Percentiles rank a stretch among this genome's conserved stretches.
Evolutionary conservation across 768 basidiomycete genomes (phyloP).

Genomic region (Amanita pallidorosea): DNA sequence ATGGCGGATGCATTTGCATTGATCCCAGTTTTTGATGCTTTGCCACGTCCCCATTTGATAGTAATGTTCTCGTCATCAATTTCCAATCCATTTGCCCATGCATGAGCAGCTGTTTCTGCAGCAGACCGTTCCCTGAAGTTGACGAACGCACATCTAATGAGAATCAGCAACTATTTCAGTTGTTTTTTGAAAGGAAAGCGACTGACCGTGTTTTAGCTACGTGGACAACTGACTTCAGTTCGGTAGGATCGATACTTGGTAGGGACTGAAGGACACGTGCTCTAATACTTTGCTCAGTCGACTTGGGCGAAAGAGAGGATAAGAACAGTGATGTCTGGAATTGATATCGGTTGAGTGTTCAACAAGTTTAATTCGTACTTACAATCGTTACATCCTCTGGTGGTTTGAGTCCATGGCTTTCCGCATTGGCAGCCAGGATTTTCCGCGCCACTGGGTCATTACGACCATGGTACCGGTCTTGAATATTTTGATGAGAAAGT

Average conservation of each 20-base stretch:
- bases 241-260: constrained; percentile 47
- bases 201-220: constrained; percentile 68
- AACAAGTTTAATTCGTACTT: constrained; percentile 19
- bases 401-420: constrained; percentile 71
- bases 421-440: constrained; percentile 74
- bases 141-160: constrained; percentile 79
- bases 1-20: background rate
- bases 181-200: background rate
- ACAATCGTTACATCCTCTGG: constrained; percentile 86
- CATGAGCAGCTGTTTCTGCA: constrained; percentile 85
- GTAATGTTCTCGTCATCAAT: constrained; percentile 63
- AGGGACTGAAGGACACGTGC: constrained; percentile 61
- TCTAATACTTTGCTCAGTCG: constrained; percentile 67
- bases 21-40: constrained; percentile 21
- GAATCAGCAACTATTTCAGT: background rate
- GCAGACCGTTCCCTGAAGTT: constrained; percentile 77
- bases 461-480: constrained; percentile 86
- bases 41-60: constrained; percentile 87
- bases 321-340: constrained; percentile 79
- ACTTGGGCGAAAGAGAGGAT: constrained; percentile 57
- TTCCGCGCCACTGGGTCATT: constrained; percentile 94
- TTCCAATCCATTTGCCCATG: constrained; percentile 87
- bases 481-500: constrained; percentile 83
- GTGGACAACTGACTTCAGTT: constrained; percentile 78
- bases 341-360: background rate